Conservation (phyloP, 106 monocot genomes). For the Dendrobium nobile region DNA sequence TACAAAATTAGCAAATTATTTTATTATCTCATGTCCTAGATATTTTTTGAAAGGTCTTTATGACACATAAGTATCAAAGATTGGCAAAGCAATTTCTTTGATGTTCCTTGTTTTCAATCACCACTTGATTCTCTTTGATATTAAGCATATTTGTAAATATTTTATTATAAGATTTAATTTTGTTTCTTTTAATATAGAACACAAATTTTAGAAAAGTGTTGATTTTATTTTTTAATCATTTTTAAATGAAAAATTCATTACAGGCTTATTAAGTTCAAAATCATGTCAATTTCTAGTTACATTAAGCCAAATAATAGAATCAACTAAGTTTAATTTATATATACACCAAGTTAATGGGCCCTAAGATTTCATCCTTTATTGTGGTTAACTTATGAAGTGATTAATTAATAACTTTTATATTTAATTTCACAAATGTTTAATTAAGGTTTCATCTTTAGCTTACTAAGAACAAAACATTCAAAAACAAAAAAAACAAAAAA, state of each 20-base stretch:
- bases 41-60: not conserved
- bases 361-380: too few relatives aligned
- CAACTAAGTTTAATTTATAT: too few relatives aligned
- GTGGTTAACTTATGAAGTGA: too few relatives aligned
- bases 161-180: not conserved
- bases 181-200: not conserved
- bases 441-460: too few relatives aligned
- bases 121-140: not conserved
- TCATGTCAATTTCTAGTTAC: not conserved
- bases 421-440: too few relatives aligned
- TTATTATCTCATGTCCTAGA: too few relatives aligned
- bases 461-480: not conserved
- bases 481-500: not conserved
- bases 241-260: not conserved
- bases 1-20: too few relatives aligned
- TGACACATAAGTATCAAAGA: not conserved
- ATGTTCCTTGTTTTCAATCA: not conserved
- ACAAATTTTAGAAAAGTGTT: not conserved
- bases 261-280: not conserved
- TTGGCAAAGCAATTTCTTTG: too few relatives aligned
- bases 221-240: not conserved
- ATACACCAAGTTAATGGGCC: too few relatives aligned
- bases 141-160: not conserved
- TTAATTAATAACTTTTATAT: too few relatives aligned
- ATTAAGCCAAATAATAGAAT: not conserved